Base-by-base conservation (phyloP, 1,284 basidiomycete genomes). In the Tetrapyrgos nigripes region DNA sequence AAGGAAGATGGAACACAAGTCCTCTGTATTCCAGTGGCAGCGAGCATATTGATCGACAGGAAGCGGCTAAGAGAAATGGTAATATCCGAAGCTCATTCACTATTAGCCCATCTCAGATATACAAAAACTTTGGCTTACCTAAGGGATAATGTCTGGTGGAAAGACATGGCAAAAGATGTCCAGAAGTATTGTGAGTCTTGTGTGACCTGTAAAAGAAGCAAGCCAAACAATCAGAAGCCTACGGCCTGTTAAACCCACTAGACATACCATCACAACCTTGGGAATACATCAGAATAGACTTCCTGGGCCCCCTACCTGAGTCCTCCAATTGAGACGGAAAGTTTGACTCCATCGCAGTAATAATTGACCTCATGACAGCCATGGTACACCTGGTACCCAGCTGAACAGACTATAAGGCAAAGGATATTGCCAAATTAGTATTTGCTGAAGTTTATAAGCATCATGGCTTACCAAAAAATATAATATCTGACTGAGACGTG, bases 261-360 rank as follows among this genome's bases (percentile, higher is more conserved):
- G 51, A 54, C 17, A 66, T 71, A 0, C 67, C 69, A 2, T 57
- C 26, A 0, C 33, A 55, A 5, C 71, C 73, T 14, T 75, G 70
- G 72, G 64, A 72, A 44, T 29, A 64, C 0, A 73, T 77, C 0
- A 71, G 68, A 0, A 71, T 78, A 13, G 76, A 78, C 55, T 78
- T 77, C 45, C 70, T 78, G 3, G 73, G 76, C 2, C 76, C 73
- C 0, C 57, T 79, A 6, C 76, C 71, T 0, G 53, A 63, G 9
- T 75, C 74, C 0, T 55, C 61, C 21, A 69, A 64, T 28, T 51
- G 66, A 24, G 31, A 73, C 49, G 69, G 69, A 6, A 47, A 43
- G 45, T 24, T 23, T 53, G 71, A 78, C 54, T 59, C 63, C 43
- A 65, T 74, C 1, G 66, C 68, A 0, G 71, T 76, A 0, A 61